phyloP scores from a whole-genome alignment of 495 filamentous ascomycete species.

The Opeltia flavorubescens region DNA sequence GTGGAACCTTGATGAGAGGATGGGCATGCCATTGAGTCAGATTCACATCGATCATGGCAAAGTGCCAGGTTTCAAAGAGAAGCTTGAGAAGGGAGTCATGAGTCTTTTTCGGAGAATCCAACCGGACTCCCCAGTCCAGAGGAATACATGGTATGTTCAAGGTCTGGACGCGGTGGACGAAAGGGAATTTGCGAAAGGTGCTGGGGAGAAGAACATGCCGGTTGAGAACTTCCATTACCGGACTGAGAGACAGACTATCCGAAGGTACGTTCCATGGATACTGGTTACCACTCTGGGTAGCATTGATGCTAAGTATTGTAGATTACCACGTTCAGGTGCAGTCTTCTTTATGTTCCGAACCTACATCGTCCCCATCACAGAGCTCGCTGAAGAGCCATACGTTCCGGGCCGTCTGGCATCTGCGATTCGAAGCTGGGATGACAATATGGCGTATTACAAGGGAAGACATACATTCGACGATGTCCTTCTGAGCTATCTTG shows the following conservation, averaged over 20 bases:
- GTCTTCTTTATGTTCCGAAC: too few relatives aligned
- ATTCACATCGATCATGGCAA: conserved; percentile 61
- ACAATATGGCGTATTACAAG: conserved; percentile 68
- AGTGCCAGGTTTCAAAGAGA: conserved; percentile 60
- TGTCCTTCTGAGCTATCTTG: conserved; percentile 66
- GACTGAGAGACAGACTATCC: conserved; percentile 60
- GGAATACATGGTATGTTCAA: too few relatives aligned
- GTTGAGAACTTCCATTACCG: conserved; percentile 64
- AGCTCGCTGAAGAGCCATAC: too few relatives aligned
- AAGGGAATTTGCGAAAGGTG: conserved; percentile 49
- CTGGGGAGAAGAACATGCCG: conserved; percentile 57
- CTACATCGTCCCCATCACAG: too few relatives aligned
- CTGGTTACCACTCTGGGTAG: too few relatives aligned
- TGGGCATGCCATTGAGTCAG: conserved; percentile 61
- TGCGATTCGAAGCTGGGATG: conserved; percentile 79
- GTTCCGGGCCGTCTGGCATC: too few relatives aligned
- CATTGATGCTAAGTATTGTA: too few relatives aligned
- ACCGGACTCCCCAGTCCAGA: too few relatives aligned
- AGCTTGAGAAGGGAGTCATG: conserved; percentile 67
- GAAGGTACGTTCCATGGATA: too few relatives aligned
- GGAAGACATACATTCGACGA: conserved; percentile 63
- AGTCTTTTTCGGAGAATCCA: too few relatives aligned
- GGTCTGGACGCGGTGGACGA: conserved; percentile 61
- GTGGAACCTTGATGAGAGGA: conserved; percentile 71
- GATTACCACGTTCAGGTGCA: too few relatives aligned